phyloP scores from a whole-genome alignment of 352 stramenopile species.

The Phytophthora cajani region DNA sequence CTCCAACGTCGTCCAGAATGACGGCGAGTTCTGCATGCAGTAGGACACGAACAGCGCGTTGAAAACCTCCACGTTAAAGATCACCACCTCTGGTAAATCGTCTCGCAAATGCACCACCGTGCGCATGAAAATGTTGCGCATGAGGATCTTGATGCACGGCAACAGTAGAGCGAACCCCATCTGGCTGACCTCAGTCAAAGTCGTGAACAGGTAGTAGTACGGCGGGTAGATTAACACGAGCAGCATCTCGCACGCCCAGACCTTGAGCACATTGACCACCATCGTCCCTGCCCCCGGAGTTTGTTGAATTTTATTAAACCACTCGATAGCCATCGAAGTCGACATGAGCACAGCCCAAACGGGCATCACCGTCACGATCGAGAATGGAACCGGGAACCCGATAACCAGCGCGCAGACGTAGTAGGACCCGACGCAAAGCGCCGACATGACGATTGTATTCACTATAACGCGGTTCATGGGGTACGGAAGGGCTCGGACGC shows the following conservation, averaged over 20 bases:
- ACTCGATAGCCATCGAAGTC: background rate
- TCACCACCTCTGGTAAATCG: background rate
- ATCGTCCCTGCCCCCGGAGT: slow-evolving; percentile 5
- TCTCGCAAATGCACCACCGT: slow-evolving; percentile 9
- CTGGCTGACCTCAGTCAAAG: background rate
- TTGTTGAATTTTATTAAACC: slow-evolving; percentile 9
- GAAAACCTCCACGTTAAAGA: slow-evolving; percentile 13
- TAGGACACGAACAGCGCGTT: slow-evolving; percentile 5
- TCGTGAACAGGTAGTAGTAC: slow-evolving; percentile 4
- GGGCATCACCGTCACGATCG: slow-evolving; percentile 6
- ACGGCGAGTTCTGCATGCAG: slow-evolving; percentile 19
- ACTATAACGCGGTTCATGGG: background rate
- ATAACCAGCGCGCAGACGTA: background rate
- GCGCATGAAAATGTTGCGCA: background rate
- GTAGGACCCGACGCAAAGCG: background rate
- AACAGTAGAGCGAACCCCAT: background rate
- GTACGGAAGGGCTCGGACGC: background rate
- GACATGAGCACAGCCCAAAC: slow-evolving; percentile 7
- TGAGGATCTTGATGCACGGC: slow-evolving; percentile 2
- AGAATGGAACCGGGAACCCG: slow-evolving; percentile 18
- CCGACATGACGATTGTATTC: background rate
- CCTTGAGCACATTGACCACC: slow-evolving; percentile 12
- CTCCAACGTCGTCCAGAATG: slow-evolving; percentile 13
- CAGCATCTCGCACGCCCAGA: slow-evolving; percentile 6
- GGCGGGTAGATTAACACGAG: background rate